A percentile compares a stretch with the other conserved stretches of the same genome.
These are phyloP conservation scores for Zygosaccharomyces bailii DNA, from an alignment of 805 yeast species.

Conservation along the genomic window DNA sequence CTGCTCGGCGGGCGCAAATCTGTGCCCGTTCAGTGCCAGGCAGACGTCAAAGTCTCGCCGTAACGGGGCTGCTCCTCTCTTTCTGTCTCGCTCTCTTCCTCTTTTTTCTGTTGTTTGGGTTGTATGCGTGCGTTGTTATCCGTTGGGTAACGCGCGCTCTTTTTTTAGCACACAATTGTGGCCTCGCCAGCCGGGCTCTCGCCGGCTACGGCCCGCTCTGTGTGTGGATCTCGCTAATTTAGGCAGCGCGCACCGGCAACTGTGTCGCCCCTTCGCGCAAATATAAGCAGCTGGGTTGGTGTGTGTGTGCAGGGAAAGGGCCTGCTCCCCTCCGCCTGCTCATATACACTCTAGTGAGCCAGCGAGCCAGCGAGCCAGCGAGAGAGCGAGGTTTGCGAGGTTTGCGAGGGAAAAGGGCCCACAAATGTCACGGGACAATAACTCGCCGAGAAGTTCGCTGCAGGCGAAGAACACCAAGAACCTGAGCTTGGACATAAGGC, in stretches of 20 bases:
- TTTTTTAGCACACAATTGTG: neutral
- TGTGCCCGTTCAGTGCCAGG: constrained; percentile 57
- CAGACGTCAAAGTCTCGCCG: constrained; percentile 43
- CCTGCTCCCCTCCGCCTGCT: neutral
- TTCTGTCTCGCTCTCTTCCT: too few relatives aligned
- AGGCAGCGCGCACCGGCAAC: constrained; percentile 1
- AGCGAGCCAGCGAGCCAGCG: neutral
- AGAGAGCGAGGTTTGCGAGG: neutral
- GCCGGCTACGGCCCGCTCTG: neutral
- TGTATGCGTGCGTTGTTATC: neutral
- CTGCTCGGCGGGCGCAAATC: constrained; percentile 51
- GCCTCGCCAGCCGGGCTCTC: neutral
- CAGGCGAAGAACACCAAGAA: constrained; percentile 34
- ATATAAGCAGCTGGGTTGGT: constrained; percentile 8
- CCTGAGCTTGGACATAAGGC: constrained; percentile 21
- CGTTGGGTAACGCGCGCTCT: neutral
- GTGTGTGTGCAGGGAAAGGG: neutral
- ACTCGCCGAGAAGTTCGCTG: constrained; percentile 20
- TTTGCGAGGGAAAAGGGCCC: neutral
- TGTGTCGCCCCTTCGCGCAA: constrained; percentile 4
- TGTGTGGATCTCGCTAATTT: constrained; percentile 5
- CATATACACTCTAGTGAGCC: neutral
- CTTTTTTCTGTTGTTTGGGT: too few relatives aligned
- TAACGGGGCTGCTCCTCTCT: neutral
- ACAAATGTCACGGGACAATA: constrained; percentile 1